These are phyloP conservation scores for Nicotiana sylvestris DNA, from an alignment of 257 asterid species.

Conservation along the genomic window DNA sequence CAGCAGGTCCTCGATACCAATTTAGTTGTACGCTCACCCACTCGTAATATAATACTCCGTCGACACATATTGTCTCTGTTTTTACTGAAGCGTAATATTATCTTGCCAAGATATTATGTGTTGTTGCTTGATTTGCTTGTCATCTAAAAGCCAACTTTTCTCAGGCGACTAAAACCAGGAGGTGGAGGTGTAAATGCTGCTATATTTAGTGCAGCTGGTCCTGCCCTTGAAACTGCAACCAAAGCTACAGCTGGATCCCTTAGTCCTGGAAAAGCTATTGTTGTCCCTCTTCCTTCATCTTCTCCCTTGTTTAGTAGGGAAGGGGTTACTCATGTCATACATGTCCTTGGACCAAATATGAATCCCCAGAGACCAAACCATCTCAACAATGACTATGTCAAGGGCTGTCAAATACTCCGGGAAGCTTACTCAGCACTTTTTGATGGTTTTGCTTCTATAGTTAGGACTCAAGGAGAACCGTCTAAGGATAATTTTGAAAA, in stretches of 20 bases:
- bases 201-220: constrained; percentile 76
- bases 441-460: constrained; percentile 63
- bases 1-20: neutral
- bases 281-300: constrained; percentile 68
- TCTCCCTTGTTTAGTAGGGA: constrained; percentile 66
- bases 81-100: neutral
- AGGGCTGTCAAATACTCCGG: constrained; percentile 69
- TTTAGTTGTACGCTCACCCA: neutral
- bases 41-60: neutral
- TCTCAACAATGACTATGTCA: constrained; percentile 60
- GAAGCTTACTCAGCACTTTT: constrained; percentile 83
- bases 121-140: constrained; percentile 14
- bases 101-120: constrained; percentile 4
- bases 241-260: constrained; percentile 63
- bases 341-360: constrained; percentile 98
- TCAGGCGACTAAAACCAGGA: constrained; percentile 85
- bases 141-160: constrained; percentile 34
- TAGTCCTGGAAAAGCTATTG: constrained; percentile 62
- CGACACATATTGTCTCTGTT: neutral
- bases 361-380: constrained; percentile 81
- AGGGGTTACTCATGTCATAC: constrained; percentile 84
- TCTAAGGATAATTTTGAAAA: constrained; percentile 13
- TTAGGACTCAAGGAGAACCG: constrained; percentile 22
- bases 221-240: constrained; percentile 67
- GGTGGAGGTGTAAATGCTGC: constrained; percentile 98